phyloP scores from a whole-genome alignment of 164 flowering plant species.

The Platanus orientalis region DNA sequence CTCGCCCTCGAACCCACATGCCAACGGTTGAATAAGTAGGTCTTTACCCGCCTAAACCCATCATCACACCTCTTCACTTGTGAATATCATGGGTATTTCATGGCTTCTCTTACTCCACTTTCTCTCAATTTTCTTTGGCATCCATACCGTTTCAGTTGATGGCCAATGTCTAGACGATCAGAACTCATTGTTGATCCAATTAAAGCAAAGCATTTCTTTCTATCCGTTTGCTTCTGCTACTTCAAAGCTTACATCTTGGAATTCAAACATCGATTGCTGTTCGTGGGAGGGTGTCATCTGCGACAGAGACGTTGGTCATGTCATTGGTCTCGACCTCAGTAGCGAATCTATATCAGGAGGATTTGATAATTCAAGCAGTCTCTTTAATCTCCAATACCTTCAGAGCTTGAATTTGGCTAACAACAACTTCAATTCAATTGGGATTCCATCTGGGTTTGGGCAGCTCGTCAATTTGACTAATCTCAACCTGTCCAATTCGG shows the following conservation, averaged over 20 bases:
- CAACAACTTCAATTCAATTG: slow-evolving; percentile 22
- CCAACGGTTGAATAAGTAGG: no score
- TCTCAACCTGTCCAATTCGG: no score
- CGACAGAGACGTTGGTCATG: slow-evolving; percentile 24
- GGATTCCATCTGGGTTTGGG: slow-evolving; percentile 34
- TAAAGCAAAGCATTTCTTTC: slow-evolving; percentile 23
- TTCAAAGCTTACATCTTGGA: slow-evolving; percentile 29
- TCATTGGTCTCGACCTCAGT: slow-evolving; percentile 28
- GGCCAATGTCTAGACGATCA: slow-evolving; percentile 33
- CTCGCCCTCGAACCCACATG: no score
- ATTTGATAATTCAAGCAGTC: slow-evolving; percentile 19
- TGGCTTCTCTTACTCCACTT: slow-evolving; percentile 16
- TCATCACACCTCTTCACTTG: no score
- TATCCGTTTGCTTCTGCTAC: not conserved
- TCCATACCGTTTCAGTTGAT: slow-evolving; percentile 3
- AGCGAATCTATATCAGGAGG: slow-evolving; percentile 21
- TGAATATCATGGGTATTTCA: no score
- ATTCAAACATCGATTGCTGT: slow-evolving; percentile 27
- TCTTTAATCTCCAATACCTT: slow-evolving; percentile 31
- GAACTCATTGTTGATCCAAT: slow-evolving; percentile 18
- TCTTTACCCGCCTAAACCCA: no score
- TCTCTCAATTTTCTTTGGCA: not conserved
- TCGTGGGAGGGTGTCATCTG: slow-evolving; percentile 36
- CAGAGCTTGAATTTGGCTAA: slow-evolving; percentile 30
- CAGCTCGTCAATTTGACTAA: slow-evolving; percentile 28